Conservation (phyloP, 2,329 filamentous ascomycete species). For the Colletotrichum sp. region DNA sequence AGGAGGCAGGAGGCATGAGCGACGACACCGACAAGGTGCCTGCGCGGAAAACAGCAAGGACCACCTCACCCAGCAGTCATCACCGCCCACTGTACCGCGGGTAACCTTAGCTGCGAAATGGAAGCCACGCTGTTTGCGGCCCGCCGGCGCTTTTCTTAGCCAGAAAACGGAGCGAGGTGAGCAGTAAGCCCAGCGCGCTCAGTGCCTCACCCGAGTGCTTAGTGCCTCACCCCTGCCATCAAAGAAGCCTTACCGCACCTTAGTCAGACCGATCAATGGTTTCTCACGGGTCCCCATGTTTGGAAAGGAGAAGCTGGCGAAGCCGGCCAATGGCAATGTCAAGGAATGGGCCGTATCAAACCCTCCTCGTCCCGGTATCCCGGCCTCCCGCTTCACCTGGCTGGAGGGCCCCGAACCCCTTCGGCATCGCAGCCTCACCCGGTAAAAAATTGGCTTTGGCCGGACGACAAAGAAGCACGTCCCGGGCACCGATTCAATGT, state of each 20-base stretch:
- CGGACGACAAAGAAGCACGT: background rate
- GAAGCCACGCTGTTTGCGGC: conserved; percentile 8
- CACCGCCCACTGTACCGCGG: background rate
- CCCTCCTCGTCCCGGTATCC: conserved; percentile 14
- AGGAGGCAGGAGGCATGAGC: background rate
- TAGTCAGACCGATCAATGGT: conserved; percentile 11
- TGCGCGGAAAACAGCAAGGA: background rate
- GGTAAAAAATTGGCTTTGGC: background rate
- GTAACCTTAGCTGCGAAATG: background rate
- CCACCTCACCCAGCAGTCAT: background rate
- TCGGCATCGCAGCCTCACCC: background rate
- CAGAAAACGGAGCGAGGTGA: conserved; percentile 9
- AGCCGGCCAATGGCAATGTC: background rate
- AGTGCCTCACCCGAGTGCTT: conserved; percentile 59
- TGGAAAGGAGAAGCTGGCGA: conserved; percentile 1
- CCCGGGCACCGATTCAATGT: background rate
- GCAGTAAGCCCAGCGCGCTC: background rate
- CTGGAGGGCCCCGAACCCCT: background rate
- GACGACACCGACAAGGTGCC: background rate
- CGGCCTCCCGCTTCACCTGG: conserved; percentile 14
- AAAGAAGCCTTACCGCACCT: background rate
- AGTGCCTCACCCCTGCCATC: conserved; percentile 39
- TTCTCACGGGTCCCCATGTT: conserved; percentile 10
- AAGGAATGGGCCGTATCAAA: background rate
- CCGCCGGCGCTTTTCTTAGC: conserved; percentile 14